Percentiles rank a stretch among this genome's conserved stretches.
phyloP scores from a whole-genome alignment of 31 red algal genomes.

The Bonnemaisonia californica region DNA sequence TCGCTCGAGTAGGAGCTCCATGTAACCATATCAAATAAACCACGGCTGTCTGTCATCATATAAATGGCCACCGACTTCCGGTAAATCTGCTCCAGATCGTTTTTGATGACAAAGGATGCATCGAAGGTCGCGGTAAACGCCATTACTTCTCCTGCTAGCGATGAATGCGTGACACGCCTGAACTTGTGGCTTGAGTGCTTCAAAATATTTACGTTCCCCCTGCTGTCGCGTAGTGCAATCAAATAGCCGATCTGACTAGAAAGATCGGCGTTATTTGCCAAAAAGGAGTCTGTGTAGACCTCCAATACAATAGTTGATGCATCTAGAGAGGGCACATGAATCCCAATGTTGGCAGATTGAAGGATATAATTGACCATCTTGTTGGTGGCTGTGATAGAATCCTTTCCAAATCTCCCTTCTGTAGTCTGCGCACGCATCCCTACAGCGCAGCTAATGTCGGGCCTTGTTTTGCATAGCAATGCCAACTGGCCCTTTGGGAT shows the following conservation, averaged over 20 bases:
- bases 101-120: neutral
- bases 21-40: neutral
- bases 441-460: too few species aligned
- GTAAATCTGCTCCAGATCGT: neutral
- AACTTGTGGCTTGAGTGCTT: neutral
- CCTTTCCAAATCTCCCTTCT: too few species aligned
- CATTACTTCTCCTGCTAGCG: neutral
- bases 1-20: too few species aligned
- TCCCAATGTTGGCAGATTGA: too few species aligned
- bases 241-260: neutral
- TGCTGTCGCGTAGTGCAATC: neutral
- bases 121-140: neutral
- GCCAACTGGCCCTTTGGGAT: too few species aligned
- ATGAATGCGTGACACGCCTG: slow-evolving; percentile 8
- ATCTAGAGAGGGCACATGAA: too few species aligned
- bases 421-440: too few species aligned
- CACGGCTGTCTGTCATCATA: neutral
- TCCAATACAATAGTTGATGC: too few species aligned
- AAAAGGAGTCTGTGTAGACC: neutral
- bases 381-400: too few species aligned
- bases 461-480: too few species aligned
- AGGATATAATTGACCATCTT: too few species aligned
- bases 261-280: slow-evolving; percentile 11
- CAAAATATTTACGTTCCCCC: neutral
- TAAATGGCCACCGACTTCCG: neutral